Evolutionary conservation across 345 rosid species (phyloP), one percentile per base, ranked within the genome.

Genomic region (Erodium maritimum): DNA sequence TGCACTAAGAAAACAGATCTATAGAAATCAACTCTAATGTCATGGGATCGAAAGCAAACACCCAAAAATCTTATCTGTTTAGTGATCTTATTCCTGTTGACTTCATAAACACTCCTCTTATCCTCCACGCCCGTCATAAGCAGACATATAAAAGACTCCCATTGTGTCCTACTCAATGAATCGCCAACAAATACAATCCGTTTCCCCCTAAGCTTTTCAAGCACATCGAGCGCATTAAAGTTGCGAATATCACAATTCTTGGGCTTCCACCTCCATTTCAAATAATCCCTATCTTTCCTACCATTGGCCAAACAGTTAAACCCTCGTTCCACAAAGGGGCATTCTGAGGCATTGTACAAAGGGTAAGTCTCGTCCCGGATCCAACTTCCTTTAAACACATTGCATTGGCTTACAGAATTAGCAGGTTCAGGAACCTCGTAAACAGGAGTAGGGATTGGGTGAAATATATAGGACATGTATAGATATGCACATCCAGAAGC

Each of bases 131-230:
- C 94, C 0, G 68, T 78, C 94, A 83, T 77, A 55, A 86, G 85
- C 74, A 86, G 52, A 65, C 94, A 86, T 57, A 83, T 76, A 67
- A 77, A 67, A n/a, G 93, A 86, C 65, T 86, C 85, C 94, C 94
- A 86, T 58, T 83, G 86, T 5, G 88, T 82, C 67, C 86, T 69
- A 61, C 87, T 73, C 73, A 85, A 57, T 1, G 91, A 85, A 65
- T 85, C 88, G 0, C 94, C 94, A 12, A 79, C 84, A 67, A 86
- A 86, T 68, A 79, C 83, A 60, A 85, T 46, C 25, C 91, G 76
- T 58, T 82, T 81, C 59, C 89, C 83, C 0, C 81, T 79, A 48
- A 82, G 77, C 63, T 70, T 66, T 58, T 77, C 65, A 18, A 85
- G 86, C 57, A 72, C 59, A 57, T 55, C 63, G 19, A 17, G 71